Percentiles rank a stretch among this genome's conserved stretches.
phyloP scores from a whole-genome alignment of 2,329 filamentous ascomycete species.

The Pseudocercospora macadamiae region DNA sequence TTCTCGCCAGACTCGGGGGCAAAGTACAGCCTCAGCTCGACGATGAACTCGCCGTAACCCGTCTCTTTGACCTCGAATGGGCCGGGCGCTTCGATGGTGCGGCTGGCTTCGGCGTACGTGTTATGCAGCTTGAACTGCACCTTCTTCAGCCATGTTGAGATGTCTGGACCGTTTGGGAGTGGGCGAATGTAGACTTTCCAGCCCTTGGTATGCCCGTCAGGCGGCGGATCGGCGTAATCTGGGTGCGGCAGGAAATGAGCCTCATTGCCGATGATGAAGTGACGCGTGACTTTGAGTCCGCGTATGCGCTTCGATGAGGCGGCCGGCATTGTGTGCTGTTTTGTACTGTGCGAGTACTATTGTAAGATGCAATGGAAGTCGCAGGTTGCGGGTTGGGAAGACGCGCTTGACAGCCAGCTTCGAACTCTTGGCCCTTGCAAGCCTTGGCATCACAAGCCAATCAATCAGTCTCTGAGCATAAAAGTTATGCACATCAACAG shows the following conservation, averaged over 20 bases:
- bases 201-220: constrained; percentile 91
- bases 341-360: too few species aligned
- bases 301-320: constrained; percentile 41
- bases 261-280: constrained; percentile 54
- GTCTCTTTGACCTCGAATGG: constrained; percentile 84
- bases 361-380: too few species aligned
- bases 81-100: constrained; percentile 70
- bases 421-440: too few species aligned
- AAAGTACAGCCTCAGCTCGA: constrained; percentile 94
- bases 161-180: constrained; percentile 78
- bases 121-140: constrained; percentile 99
- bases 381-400: too few species aligned
- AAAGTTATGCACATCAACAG: too few species aligned
- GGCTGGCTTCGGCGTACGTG: constrained; percentile 87
- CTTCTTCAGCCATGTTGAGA: constrained; percentile 93
- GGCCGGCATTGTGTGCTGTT: constrained; percentile 40
- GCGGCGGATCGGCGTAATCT: constrained; percentile 75
- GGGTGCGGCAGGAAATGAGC: constrained; percentile 66
- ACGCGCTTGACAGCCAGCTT: too few species aligned
- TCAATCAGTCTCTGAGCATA: too few species aligned
- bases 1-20: constrained; percentile 86
- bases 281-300: constrained; percentile 36
- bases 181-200: constrained; percentile 96
- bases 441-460: too few species aligned
- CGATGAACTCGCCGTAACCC: constrained; percentile 97